Evolutionary conservation across 1,139 yeast genomes (phyloP).

Genomic region (Candida sp.): DNA sequence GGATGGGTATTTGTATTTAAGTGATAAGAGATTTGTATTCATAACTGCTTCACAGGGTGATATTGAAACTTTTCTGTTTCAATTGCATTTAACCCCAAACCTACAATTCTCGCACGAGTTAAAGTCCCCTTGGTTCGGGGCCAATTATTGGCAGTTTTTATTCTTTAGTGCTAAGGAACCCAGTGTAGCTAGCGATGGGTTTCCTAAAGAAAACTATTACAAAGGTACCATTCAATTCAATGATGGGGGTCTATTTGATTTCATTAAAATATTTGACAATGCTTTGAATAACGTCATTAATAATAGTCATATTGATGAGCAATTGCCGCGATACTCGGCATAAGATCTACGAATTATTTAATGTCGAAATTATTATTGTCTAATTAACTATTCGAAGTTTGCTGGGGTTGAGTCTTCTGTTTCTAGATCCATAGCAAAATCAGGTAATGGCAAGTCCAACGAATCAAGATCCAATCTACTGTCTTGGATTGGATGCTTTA

Average conservation of each 20-base stretch:
- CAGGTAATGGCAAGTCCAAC: constrained; percentile 10
- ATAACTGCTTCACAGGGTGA: constrained; percentile 40
- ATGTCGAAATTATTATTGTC: not conserved
- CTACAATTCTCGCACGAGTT: constrained; percentile 34
- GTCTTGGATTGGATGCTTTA: constrained; percentile 21
- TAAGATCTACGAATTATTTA: not conserved
- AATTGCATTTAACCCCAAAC: constrained; percentile 17
- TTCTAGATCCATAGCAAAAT: constrained; percentile 6
- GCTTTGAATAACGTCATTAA: constrained; percentile 29
- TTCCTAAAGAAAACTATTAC: constrained; percentile 38
- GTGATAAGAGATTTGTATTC: constrained; percentile 33
- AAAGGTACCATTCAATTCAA: constrained; percentile 36
- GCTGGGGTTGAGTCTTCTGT: constrained; percentile 17
- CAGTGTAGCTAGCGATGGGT: constrained; percentile 37
- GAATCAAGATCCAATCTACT: constrained; percentile 16
- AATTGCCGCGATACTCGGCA: constrained; percentile 36
- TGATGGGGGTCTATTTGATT: constrained; percentile 48
- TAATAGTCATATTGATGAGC: constrained; percentile 41
- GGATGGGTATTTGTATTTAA: constrained; percentile 35
- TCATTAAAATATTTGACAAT: constrained; percentile 24
- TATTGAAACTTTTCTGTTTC: constrained; percentile 31
- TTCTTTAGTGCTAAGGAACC: constrained; percentile 31
- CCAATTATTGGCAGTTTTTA: constrained; percentile 46
- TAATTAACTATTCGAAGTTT: constrained; percentile 6
- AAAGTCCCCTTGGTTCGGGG: constrained; percentile 54